Evolutionary conservation across 768 basidiomycete species (phyloP).

Genomic region (Boletus coccyginus): DNA sequence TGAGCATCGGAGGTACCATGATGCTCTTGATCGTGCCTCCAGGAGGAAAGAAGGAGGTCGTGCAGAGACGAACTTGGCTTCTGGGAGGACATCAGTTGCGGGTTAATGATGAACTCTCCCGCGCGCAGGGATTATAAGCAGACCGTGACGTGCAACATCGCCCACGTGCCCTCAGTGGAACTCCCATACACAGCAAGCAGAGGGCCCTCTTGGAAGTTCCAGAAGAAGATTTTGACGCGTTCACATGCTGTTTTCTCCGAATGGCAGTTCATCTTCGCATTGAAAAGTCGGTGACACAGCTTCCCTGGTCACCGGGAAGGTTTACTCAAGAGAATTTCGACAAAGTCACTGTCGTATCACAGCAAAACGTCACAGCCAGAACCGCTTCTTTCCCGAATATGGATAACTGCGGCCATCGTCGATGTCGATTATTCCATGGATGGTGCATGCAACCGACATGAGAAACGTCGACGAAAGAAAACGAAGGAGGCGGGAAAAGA

Average conservation of each 20-base stretch:
- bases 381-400: too few species aligned
- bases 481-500: too few species aligned
- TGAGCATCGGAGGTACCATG: not conserved
- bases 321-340: too few species aligned
- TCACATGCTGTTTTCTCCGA: not conserved
- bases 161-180: not conserved
- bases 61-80: not conserved
- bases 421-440: too few species aligned
- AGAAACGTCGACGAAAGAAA: too few species aligned
- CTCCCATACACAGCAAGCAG: not conserved
- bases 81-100: not conserved
- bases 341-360: too few species aligned
- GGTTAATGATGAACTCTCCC: not conserved
- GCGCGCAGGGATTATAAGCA: not conserved
- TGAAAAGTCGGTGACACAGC: too few species aligned
- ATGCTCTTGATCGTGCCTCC: conserved; percentile 2
- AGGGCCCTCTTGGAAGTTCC: not conserved
- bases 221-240: not conserved
- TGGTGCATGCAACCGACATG: too few species aligned
- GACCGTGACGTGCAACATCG: not conserved
- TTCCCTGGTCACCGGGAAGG: too few species aligned
- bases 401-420: too few species aligned
- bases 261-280: too few species aligned
- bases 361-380: too few species aligned
- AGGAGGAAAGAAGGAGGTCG: not conserved